Base-by-base conservation (phyloP, 2,329 filamentous ascomycete genomes). In the Rutstroemia sp. region DNA sequence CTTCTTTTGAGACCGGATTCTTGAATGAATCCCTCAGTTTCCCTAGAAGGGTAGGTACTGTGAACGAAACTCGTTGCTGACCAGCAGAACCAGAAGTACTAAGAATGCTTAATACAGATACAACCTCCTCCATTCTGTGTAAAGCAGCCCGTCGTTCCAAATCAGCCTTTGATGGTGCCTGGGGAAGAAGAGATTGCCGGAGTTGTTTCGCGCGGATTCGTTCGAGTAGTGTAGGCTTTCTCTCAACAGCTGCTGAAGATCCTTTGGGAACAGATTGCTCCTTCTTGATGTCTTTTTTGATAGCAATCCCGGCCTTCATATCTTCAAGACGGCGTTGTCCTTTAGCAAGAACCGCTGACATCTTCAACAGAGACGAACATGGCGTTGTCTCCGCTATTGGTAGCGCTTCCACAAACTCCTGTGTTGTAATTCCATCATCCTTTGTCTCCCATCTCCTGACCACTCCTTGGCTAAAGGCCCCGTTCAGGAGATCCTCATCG, bases 151-250 rank as follows among this genome's bases (percentile, higher is more conserved):
- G 78, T 12, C 85, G 83, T 60, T 80, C 74, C 3, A 88, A 72
- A 63, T 84, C 77, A 17, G 75, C 78, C 21, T 78, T 75, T 0
- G 78, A 73, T 0, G 78, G 75, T 0, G 77, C 78, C 0, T 69
- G 63, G 57, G 75, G 57, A 58, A 72, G 51, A 59, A 73, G 62
- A 59, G 73, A 66, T 68, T 79, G 68, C 68, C 80, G 75, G 62
- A 78, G 70, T 63, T 88, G 81, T 73, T 92, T 92, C 54, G 79
- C 76, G 60, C 87, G 84, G 61, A 95, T 81, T 49, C 88, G 85
- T 69, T 92, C 88, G 57, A 94, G 77, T 23, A 95, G 80, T 53
- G 81, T 82, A 74, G 87, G 83, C 51, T 72, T 84, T 76, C 47
- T 71, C 59, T 70, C 65, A 61, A 66, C 51, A 60, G 68, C n/a